Conservation (phyloP, 345 rosid genomes). For the Geranium rotundifolium region DNA sequence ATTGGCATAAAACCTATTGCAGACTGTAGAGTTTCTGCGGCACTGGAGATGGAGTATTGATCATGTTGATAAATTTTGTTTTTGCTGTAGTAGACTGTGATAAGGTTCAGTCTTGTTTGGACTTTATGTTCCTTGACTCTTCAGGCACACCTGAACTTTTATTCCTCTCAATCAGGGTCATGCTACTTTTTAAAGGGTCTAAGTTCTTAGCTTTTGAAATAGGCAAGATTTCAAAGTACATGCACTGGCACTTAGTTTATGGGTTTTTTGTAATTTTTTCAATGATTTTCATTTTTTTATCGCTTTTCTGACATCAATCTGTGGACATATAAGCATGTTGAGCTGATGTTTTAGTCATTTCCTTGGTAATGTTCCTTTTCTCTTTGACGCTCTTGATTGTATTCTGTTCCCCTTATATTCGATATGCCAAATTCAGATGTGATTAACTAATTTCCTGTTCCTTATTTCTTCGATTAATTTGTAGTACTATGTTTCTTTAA, state of each 20-base stretch:
- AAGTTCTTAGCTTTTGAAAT: neutral
- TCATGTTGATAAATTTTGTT: no score
- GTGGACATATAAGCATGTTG: no score
- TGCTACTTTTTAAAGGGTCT: neutral
- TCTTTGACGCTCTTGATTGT: neutral
- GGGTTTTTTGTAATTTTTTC: neutral
- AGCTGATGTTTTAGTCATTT: no score
- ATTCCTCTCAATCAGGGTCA: neutral
- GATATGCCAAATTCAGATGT: neutral
- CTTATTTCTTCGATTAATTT: neutral
- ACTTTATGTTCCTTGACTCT: neutral
- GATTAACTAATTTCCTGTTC: neutral
- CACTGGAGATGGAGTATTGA: no score
- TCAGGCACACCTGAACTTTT: neutral
- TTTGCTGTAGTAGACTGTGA: neutral
- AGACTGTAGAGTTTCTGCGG: no score
- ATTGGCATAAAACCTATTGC: no score
- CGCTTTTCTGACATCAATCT: neutral
- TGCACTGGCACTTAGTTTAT: neutral
- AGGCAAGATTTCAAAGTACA: neutral
- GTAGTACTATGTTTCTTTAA: neutral
- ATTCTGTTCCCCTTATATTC: neutral
- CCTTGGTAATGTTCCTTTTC: neutral
- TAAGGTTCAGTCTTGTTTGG: neutral
- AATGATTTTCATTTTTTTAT: neutral